Percentiles rank a stretch among this genome's conserved stretches.
Conservation (phyloP, 495 filamentous ascomycete genomes). For the Penicillium paradoxum region DNA sequence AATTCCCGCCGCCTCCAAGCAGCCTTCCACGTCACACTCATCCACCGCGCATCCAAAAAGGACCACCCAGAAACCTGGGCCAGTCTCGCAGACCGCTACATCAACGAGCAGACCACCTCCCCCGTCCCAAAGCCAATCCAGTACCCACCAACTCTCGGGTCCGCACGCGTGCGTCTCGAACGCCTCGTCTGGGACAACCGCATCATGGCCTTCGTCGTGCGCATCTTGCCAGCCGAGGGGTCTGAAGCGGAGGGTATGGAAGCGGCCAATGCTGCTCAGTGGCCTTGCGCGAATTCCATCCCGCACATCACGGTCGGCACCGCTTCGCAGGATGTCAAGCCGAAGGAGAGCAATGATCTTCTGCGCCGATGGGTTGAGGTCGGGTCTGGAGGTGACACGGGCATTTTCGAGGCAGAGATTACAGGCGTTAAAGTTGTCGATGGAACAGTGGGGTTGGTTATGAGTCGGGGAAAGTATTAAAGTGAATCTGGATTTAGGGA, state of each 20-base stretch:
- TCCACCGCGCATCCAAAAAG: conserved; percentile 64
- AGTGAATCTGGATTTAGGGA: background rate
- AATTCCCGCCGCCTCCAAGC: conserved; percentile 68
- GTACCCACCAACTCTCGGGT: conserved; percentile 41
- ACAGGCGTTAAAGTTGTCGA: conserved; percentile 40
- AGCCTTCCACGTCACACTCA: conserved; percentile 90
- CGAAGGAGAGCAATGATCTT: conserved; percentile 88
- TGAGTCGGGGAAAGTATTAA: conserved; percentile 36
- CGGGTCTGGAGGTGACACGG: conserved; percentile 46
- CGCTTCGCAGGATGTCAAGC: conserved; percentile 64
- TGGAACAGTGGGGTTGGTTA: conserved; percentile 38
- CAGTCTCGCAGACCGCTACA: conserved; percentile 50
- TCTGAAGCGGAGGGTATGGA: conserved; percentile 21
- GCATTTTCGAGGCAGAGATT: conserved; percentile 44
- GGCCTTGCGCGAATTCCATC: conserved; percentile 70
- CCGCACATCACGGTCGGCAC: conserved; percentile 91
- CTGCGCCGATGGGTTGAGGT: conserved; percentile 60
- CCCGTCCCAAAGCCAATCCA: conserved; percentile 33
- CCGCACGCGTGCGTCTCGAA: conserved; percentile 55
- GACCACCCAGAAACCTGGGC: conserved; percentile 66
- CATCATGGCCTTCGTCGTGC: conserved; percentile 82
- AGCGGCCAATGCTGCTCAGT: conserved; percentile 29
- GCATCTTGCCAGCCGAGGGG: conserved; percentile 46
- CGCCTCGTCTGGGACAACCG: conserved; percentile 73
- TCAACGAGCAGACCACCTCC: conserved; percentile 33